These are phyloP conservation scores for Candida ovalis DNA, from an alignment of 805 yeast genomes.

Conservation along the genomic window DNA sequence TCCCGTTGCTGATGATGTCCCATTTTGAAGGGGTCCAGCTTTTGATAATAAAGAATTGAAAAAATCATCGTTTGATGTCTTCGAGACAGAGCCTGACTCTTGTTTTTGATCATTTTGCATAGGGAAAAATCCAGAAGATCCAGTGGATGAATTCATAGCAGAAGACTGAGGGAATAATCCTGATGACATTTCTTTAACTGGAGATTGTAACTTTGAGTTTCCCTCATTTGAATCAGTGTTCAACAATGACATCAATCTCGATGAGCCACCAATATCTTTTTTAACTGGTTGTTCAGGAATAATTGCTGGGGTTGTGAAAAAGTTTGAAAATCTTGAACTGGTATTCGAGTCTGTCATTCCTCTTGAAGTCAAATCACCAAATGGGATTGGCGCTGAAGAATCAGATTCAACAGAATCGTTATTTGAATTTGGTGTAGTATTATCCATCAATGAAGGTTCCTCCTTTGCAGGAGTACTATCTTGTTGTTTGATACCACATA, in stretches of 20 bases:
- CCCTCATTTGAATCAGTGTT: not conserved
- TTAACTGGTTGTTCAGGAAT: constrained; percentile 21
- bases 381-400: not conserved
- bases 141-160: not conserved
- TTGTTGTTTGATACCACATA: constrained; percentile 7
- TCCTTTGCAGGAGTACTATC: not conserved
- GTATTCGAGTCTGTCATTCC: constrained; percentile 3
- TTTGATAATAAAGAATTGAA: constrained; percentile 45
- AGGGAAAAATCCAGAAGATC: not conserved
- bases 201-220: not conserved
- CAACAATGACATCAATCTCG: constrained; percentile 36
- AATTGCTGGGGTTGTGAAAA: constrained; percentile 18
- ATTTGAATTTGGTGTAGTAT: not conserved
- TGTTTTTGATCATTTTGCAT: not conserved
- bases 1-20: not conserved
- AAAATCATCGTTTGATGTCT: constrained; percentile 33
- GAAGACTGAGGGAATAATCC: not conserved
- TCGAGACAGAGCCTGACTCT: not conserved
- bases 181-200: not conserved
- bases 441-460: not conserved
- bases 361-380: not conserved
- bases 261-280: constrained; percentile 38
- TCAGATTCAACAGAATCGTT: not conserved
- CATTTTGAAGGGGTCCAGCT: constrained; percentile 1
- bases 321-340: constrained; percentile 25